phyloP scores from a whole-genome alignment of 768 basidiomycete genomes.

The Sporobolomyces roseus region DNA sequence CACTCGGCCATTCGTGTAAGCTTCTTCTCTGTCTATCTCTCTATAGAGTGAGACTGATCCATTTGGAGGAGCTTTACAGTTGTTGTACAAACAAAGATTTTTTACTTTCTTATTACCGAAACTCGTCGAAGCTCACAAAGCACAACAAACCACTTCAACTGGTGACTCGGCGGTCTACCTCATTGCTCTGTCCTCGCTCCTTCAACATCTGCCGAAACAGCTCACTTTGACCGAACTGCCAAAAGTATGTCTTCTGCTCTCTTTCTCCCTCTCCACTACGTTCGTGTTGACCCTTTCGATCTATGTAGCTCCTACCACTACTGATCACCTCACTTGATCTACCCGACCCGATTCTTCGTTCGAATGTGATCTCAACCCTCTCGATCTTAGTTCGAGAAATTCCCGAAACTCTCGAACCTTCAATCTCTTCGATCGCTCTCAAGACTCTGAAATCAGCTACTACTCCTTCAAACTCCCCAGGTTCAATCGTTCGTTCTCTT shows the following conservation, averaged over 20 bases:
- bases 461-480: conserved; percentile 1
- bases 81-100: conserved; percentile 55
- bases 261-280: background rate
- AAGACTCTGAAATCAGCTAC: conserved; percentile 63
- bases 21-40: background rate
- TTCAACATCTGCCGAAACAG: conserved; percentile 72
- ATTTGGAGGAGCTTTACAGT: conserved; percentile 41
- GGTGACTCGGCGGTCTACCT: conserved; percentile 59
- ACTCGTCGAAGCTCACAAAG: conserved; percentile 65
- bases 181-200: conserved; percentile 74
- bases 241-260: conserved; percentile 46
- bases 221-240: conserved; percentile 68
- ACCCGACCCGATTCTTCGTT: conserved; percentile 66
- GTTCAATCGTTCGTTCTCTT: conserved; percentile 21
- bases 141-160: conserved; percentile 22
- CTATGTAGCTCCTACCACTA: conserved; percentile 80
- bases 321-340: conserved; percentile 78
- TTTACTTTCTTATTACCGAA: conserved; percentile 68
- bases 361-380: conserved; percentile 75
- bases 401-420: conserved; percentile 57
- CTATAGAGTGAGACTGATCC: too few species aligned
- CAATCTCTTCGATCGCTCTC: conserved; percentile 66
- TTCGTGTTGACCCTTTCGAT: background rate
- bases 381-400: conserved; percentile 62
- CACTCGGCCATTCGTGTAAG: conserved; percentile 71